Percentiles rank a stretch among this genome's conserved stretches.
phyloP scores from a whole-genome alignment of 2,329 filamentous ascomycete genomes.

The Colletotrichum acutatum region DNA sequence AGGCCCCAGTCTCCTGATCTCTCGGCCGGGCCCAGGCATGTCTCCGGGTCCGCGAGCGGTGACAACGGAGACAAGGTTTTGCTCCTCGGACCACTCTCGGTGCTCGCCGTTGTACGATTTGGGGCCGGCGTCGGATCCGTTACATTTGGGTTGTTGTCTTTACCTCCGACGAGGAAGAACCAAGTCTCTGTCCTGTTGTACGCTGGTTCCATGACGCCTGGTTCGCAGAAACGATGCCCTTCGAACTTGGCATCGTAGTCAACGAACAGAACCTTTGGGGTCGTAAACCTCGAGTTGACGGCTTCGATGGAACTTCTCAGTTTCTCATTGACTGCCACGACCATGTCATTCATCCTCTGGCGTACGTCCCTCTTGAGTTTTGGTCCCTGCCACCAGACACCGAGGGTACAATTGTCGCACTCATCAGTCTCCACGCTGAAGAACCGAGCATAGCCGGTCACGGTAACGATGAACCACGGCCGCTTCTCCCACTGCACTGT shows the following conservation, averaged over 20 bases:
- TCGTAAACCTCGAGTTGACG: constrained; percentile 51
- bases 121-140: constrained; percentile 33
- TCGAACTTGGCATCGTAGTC: constrained; percentile 57
- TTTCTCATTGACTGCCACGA: constrained; percentile 53
- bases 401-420: constrained; percentile 57
- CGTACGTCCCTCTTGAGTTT: constrained; percentile 53
- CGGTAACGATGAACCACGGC: constrained; percentile 53
- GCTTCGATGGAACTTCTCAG: constrained; percentile 47
- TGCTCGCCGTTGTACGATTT: constrained; percentile 28
- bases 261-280: constrained; percentile 54
- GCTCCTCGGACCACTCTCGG: constrained; percentile 13
- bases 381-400: constrained; percentile 57
- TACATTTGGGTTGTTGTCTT: constrained; percentile 46
- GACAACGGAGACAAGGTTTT: constrained; percentile 43
- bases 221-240: constrained; percentile 58
- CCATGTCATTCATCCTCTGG: constrained; percentile 56
- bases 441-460: constrained; percentile 60
- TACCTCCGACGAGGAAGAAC: constrained; percentile 60
- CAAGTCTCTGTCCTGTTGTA: constrained; percentile 55
- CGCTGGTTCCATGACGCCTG: constrained; percentile 53
- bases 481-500: constrained; percentile 56
- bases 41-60: constrained; percentile 48
- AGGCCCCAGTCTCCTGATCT: constrained; percentile 55
- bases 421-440: constrained; percentile 56
- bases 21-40: constrained; percentile 48